phyloP scores from a whole-genome alignment of 1,284 basidiomycete genomes.

The Uromyces viciae-fabae region DNA sequence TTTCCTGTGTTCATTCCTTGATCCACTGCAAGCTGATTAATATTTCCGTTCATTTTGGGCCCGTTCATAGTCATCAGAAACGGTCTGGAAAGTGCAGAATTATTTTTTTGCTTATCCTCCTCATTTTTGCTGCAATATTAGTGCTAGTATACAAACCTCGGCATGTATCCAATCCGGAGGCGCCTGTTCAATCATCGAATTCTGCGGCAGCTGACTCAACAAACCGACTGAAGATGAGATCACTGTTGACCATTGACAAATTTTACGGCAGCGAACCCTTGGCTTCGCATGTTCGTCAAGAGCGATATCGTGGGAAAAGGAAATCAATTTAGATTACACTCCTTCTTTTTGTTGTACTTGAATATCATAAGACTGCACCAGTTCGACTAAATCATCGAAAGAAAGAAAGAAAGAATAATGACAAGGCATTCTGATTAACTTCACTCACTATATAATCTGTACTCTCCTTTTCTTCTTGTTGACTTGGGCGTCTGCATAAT shows the following conservation, averaged over 20 bases:
- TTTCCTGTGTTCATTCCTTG: not conserved
- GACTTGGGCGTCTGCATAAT: too few relatives aligned
- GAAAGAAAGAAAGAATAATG: too few relatives aligned
- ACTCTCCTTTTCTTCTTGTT: too few relatives aligned
- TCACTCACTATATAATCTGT: too few relatives aligned
- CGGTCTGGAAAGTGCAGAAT: slow-evolving; percentile 85
- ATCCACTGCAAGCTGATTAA: not conserved
- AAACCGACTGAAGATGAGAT: not conserved
- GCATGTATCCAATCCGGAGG: slow-evolving; percentile 19
- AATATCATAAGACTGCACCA: too few relatives aligned
- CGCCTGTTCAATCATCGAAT: not conserved
- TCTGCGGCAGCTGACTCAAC: not conserved
- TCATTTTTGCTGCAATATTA: slow-evolving; percentile 78
- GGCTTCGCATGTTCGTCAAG: too few relatives aligned
- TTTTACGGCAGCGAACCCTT: not conserved
- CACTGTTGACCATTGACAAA: not conserved
- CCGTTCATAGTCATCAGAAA: slow-evolving; percentile 71
- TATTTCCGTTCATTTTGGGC: slow-evolving; percentile 9
- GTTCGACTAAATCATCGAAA: too few relatives aligned
- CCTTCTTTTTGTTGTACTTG: too few relatives aligned
- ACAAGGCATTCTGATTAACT: too few relatives aligned
- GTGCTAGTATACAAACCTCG: slow-evolving; percentile 77
- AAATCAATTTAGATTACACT: too few relatives aligned
- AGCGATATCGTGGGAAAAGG: too few relatives aligned
- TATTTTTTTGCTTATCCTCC: slow-evolving; percentile 82